Conservation (phyloP, 1,139 yeast genomes). For the Suhomyces choctaworum region DNA sequence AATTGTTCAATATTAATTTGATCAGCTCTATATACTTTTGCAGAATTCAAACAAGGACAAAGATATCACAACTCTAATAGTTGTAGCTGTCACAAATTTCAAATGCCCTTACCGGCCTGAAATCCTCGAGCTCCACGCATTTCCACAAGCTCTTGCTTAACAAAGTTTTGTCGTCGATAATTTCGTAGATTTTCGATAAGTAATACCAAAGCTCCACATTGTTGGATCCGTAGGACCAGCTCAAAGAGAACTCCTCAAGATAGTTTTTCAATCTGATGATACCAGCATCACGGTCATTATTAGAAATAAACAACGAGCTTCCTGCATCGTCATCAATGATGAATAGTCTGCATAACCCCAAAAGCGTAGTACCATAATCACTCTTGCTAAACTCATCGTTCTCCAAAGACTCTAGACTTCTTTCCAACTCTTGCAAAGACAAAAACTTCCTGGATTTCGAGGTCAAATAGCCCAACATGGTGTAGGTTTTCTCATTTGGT, state of each 20-base stretch:
- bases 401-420: conserved; percentile 52
- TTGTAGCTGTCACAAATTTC: conserved; percentile 25
- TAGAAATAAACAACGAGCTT: conserved; percentile 40
- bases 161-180: conserved; percentile 54
- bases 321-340: conserved; percentile 41
- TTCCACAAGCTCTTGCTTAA: conserved; percentile 61
- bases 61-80: too few relatives aligned
- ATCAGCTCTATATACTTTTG: too few relatives aligned
- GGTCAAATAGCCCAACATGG: conserved; percentile 55
- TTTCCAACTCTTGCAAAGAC: conserved; percentile 69
- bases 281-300: conserved; percentile 63
- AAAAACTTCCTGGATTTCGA: conserved; percentile 40
- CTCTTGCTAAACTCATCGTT: conserved; percentile 27
- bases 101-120: conserved; percentile 58
- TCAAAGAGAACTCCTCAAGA: conserved; percentile 50
- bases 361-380: conserved; percentile 55
- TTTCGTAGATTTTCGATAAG: conserved; percentile 65
- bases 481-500: conserved; percentile 54
- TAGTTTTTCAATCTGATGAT: conserved; percentile 62
- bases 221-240: conserved; percentile 57
- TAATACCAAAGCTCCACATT: conserved; percentile 75
- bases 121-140: conserved; percentile 67
- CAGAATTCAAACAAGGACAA: too few relatives aligned
- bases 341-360: conserved; percentile 65
- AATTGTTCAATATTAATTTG: too few relatives aligned